Base-by-base conservation (phyloP, 2,329 filamentous ascomycete species). In the Cylindrodendrum hubeiense region DNA sequence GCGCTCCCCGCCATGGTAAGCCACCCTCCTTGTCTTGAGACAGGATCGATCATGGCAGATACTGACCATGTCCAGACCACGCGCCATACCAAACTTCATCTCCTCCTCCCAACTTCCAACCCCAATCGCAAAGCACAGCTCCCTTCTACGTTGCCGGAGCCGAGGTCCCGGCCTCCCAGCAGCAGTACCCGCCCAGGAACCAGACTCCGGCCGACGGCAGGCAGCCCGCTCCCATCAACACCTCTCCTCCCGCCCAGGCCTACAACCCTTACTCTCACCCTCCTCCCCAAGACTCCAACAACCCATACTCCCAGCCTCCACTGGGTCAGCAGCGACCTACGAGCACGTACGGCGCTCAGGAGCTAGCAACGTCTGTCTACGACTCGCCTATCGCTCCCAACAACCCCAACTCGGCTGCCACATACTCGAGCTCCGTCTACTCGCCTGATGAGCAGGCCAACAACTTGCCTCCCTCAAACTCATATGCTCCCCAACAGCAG, bases 311-410 rank as follows among this genome's bases (percentile, higher is more conserved):
- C 46, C 85, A 78, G 77, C 84, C 79, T 59, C 81, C 79, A 63
- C 67, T 70, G 41, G 71, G 73, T 53, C 64, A 80, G 76, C 88
- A 87, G 61, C 88, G 87, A 17, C 90, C 89, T 4, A 87, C 90
- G 74, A 91, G 89, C 77, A 91, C 88, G 12, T 92, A 91, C 71
- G 89, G 90, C 28, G 88, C 92, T 1, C 93, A 95, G 79, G 93
- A 95, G 80, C 83, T 95, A 50, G 91, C 92, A 26, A 94, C 92
- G 0, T 92, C 91, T 1, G 89, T 88, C 10, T 95, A 94, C 74
- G 91, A 94, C 78, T 92, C 91, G 4, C 92, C 92, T 44, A 85
- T 92, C 41, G 87, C 84, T 13, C 78, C 84, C 6, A 84, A 86
- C 75, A 85, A 84, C 74, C 81, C 82, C 30, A 79, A 75, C 67